These are phyloP conservation scores for Quercus tomentella DNA, from an alignment of 331 rosid genomes.

Conservation along the genomic window DNA sequence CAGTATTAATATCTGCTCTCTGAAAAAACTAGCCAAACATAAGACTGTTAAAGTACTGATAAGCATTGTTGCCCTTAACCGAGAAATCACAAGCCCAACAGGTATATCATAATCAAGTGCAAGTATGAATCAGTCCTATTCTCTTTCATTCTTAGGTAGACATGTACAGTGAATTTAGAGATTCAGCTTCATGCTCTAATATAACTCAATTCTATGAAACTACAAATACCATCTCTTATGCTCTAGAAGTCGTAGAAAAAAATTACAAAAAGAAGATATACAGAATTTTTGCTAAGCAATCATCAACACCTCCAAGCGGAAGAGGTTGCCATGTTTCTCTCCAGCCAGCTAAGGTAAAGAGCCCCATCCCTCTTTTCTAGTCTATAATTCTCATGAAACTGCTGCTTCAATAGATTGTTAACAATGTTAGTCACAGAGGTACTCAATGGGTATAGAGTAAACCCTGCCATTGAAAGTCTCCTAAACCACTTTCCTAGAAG, in stretches of 20 bases:
- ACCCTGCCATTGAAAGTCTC: constrained; percentile 86
- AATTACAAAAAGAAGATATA: constrained; percentile 6
- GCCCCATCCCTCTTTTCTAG: constrained; percentile 40
- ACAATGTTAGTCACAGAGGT: constrained; percentile 33
- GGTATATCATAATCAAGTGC: neutral
- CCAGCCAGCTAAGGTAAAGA: constrained; percentile 69
- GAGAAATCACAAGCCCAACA: neutral
- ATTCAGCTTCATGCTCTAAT: constrained; percentile 12
- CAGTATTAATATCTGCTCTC: too few relatives aligned
- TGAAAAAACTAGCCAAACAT: too few relatives aligned
- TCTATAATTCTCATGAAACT: constrained; percentile 49
- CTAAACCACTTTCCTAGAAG: constrained; percentile 70
- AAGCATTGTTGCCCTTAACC: neutral
- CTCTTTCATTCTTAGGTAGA: constrained; percentile 21
- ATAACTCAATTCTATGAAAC: constrained; percentile 30
- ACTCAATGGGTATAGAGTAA: constrained; percentile 54
- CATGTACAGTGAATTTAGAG: constrained; percentile 35
- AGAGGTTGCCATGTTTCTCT: constrained; percentile 52
- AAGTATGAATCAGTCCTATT: neutral
- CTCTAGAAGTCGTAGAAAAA: constrained; percentile 14
- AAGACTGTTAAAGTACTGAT: too few relatives aligned
- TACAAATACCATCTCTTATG: constrained; percentile 14
- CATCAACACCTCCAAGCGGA: constrained; percentile 75
- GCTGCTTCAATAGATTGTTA: constrained; percentile 40
- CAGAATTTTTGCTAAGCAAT: constrained; percentile 17